Percentiles rank a stretch among this genome's conserved stretches.
phyloP scores from a whole-genome alignment of 306 rosid species.

The Malus sylvestris region DNA sequence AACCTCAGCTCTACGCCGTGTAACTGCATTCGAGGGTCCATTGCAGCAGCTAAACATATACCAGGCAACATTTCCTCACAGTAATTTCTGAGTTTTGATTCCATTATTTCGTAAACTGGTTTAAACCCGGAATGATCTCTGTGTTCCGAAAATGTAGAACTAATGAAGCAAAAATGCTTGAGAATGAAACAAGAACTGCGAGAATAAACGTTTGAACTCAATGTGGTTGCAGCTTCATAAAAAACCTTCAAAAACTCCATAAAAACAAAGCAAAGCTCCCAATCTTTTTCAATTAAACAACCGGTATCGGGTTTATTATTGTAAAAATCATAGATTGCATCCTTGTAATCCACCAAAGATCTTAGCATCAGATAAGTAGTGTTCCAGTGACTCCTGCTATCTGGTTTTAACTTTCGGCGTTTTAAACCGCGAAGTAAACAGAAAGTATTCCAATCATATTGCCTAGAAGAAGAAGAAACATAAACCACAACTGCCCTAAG shows the following conservation, averaged over 20 bases:
- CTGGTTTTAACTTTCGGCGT: background rate
- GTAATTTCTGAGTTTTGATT: background rate
- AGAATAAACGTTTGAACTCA: background rate
- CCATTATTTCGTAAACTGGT: background rate
- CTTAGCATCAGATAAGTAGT: background rate
- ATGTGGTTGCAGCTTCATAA: background rate
- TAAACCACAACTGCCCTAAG: background rate
- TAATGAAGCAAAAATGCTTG: background rate
- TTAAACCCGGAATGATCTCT: background rate
- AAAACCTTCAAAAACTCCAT: background rate
- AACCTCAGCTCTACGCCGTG: background rate
- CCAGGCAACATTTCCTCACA: background rate
- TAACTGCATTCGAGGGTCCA: background rate
- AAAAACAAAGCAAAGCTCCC: background rate
- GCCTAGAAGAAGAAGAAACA: background rate
- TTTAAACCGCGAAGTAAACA: background rate
- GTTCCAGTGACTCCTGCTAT: background rate
- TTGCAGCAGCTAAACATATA: background rate
- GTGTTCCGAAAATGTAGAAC: background rate
- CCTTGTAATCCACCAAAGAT: background rate
- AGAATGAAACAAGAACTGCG: background rate
- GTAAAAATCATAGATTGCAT: background rate
- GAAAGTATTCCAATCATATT: background rate
- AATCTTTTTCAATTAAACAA: background rate
- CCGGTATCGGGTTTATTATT: background rate